Percentiles rank a stretch among this genome's conserved stretches.
Conservation (phyloP, 1,284 basidiomycete genomes). For the Ganoderma sinense region DNA sequence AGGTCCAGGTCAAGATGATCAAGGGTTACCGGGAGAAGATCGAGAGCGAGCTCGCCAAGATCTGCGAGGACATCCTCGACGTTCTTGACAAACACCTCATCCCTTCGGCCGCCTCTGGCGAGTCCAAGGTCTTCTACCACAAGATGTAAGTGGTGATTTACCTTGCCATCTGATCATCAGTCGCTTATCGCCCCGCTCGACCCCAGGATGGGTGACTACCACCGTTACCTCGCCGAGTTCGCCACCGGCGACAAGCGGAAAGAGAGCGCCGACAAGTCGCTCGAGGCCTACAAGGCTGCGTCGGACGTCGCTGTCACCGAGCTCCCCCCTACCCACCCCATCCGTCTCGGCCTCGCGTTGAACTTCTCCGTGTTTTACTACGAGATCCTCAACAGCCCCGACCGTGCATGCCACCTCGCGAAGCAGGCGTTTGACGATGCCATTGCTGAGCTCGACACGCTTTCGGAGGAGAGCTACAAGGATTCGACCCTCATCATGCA, state of each 20-base stretch:
- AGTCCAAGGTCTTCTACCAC: slow-evolving; percentile 99
- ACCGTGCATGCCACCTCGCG: slow-evolving; percentile 98
- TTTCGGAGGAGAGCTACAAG: slow-evolving; percentile 99
- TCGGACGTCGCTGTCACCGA: slow-evolving; percentile 98
- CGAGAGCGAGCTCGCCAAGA: slow-evolving; percentile 97
- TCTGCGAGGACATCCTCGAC: slow-evolving; percentile 99
- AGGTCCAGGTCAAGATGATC: slow-evolving; percentile 98
- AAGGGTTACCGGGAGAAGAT: slow-evolving; percentile 99
- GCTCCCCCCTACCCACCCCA: slow-evolving; percentile 98
- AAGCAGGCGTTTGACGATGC: slow-evolving; percentile 99
- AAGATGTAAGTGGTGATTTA: slow-evolving; percentile 85
- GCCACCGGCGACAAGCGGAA: slow-evolving; percentile 99
- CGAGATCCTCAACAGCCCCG: slow-evolving; percentile 99
- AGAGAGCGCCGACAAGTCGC: slow-evolving; percentile 97
- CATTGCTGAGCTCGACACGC: slow-evolving; percentile 99
- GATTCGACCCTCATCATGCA: slow-evolving; percentile 99
- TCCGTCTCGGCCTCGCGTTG: slow-evolving; percentile 97
- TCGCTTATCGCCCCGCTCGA: slow-evolving; percentile 7
- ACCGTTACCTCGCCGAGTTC: slow-evolving; percentile 99
- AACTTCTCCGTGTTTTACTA: slow-evolving; percentile 99
- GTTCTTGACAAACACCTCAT: slow-evolving; percentile 99
- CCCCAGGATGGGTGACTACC: slow-evolving; percentile 99
- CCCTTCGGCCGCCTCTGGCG: slow-evolving; percentile 96
- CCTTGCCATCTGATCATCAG: background rate
- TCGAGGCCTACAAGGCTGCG: slow-evolving; percentile 99